phyloP scores from a whole-genome alignment of 192 early-diverging fungal genomes.

The Backusella macrospora region DNA sequence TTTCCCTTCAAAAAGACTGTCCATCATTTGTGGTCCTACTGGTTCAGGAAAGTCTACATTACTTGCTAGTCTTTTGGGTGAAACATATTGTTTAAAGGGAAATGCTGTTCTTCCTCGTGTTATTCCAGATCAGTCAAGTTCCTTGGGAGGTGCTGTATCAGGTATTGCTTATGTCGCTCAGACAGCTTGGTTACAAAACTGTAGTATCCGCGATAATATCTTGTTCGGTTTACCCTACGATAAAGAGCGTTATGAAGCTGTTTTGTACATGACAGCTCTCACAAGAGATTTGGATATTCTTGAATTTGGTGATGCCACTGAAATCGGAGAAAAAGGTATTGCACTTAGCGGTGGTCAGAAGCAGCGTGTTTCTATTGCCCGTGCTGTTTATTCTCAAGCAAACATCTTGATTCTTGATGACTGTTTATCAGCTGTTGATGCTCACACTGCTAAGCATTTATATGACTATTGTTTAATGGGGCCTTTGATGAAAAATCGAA shows the following conservation, averaged over 20 bases:
- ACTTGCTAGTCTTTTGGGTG: conserved; percentile 40
- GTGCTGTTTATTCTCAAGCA: conserved; percentile 79
- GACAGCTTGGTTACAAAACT: conserved; percentile 56
- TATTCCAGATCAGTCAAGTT: not conserved
- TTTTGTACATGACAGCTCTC: conserved; percentile 85
- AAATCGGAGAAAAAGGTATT: conserved; percentile 90
- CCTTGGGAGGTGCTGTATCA: conserved; percentile 40
- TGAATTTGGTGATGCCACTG: conserved; percentile 84
- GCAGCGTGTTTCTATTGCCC: conserved; percentile 67
- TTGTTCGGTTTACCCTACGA: conserved; percentile 78
- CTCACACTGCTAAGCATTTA: conserved; percentile 79
- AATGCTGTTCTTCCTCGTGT: conserved; percentile 47
- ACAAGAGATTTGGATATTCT: conserved; percentile 83
- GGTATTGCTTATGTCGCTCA: conserved; percentile 83
- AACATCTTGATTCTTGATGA: conserved; percentile 81
- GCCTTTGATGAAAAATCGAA: conserved; percentile 75
- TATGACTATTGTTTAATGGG: conserved; percentile 75
- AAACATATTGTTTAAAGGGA: conserved; percentile 30
- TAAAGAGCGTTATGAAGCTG: conserved; percentile 70
- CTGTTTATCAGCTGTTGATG: conserved; percentile 88
- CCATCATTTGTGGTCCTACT: conserved; percentile 81
- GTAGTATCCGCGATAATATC: conserved; percentile 61
- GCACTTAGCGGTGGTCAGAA: conserved; percentile 90
- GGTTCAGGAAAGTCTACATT: conserved; percentile 88
- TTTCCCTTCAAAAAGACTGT: conserved; percentile 70